Percentiles rank a stretch among this genome's conserved stretches.
phyloP scores from a whole-genome alignment of 2,329 filamentous ascomycete genomes.

The Neonectria coccinea region DNA sequence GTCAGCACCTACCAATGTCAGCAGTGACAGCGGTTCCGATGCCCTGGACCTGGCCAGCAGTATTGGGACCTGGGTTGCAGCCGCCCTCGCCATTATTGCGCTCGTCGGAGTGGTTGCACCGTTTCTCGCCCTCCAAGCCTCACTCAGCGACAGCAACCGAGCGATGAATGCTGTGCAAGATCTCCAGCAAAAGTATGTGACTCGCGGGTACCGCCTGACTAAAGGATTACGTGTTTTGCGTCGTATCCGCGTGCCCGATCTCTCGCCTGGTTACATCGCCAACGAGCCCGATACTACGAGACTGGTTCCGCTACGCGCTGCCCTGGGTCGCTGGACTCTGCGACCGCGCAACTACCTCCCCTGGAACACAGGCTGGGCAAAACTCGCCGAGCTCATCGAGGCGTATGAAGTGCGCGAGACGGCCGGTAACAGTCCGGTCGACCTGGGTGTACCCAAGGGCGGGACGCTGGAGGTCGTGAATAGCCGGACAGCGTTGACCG shows the following conservation, averaged over 20 bases:
- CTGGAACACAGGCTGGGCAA: conserved; percentile 28
- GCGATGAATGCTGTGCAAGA: conserved; percentile 27
- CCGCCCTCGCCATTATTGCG: conserved; percentile 19
- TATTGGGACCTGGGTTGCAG: conserved; percentile 28
- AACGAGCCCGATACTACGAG: conserved; percentile 20
- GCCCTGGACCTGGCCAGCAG: conserved; percentile 13
- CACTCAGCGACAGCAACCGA: conserved; percentile 25
- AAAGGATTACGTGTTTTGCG: conserved; percentile 17
- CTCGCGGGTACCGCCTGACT: conserved; percentile 14
- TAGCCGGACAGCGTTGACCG: conserved; percentile 21
- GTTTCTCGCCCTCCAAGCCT: conserved; percentile 22
- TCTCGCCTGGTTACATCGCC: conserved; percentile 25
- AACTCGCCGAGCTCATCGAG: conserved; percentile 22
- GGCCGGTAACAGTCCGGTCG: conserved; percentile 11
- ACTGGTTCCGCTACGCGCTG: conserved; percentile 13
- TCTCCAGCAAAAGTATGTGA: conserved; percentile 20
- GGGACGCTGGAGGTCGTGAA: conserved; percentile 22
- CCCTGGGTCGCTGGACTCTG: conserved; percentile 14
- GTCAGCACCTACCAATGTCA: neutral
- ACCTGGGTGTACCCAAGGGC: conserved; percentile 10
- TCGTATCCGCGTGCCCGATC: conserved; percentile 20
- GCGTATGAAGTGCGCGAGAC: conserved; percentile 14
- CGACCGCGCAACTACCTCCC: conserved; percentile 13
- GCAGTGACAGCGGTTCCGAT: neutral
- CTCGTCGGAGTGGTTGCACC: conserved; percentile 24